Percentiles rank a stretch among this genome's conserved stretches.
Evolutionary conservation across 345 rosid genomes (phyloP).

Genomic region (Gossypium australe): DNA sequence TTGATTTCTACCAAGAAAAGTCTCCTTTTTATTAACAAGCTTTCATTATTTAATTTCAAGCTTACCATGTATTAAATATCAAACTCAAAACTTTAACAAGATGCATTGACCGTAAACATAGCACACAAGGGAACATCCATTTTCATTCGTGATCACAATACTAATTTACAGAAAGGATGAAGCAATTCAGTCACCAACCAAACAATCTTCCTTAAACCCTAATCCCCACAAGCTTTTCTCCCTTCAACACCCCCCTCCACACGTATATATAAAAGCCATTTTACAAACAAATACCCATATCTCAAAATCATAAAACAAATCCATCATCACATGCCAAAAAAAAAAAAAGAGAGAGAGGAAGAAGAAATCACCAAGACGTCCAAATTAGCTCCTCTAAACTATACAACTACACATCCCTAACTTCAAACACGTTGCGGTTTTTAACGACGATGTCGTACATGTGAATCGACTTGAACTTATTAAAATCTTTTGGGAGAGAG

Average conservation of each 20-base stretch:
- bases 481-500: slow-evolving; percentile 70
- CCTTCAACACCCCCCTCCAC: neutral
- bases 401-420: slow-evolving; percentile 37
- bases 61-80: too few species aligned
- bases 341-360: neutral
- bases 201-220: slow-evolving; percentile 7
- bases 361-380: neutral
- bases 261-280: neutral
- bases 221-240: neutral
- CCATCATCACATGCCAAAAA: neutral
- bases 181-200: neutral
- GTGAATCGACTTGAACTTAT: slow-evolving; percentile 60
- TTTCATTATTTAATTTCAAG: neutral
- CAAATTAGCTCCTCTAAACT: neutral
- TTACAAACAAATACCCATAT: neutral
- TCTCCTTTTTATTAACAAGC: neutral
- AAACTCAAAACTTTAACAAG: too few species aligned
- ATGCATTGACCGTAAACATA: neutral
- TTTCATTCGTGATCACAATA: neutral
- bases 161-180: neutral
- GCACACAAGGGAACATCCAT: neutral
- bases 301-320: neutral
- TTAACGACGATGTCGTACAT: slow-evolving; percentile 88
- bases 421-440: slow-evolving; percentile 63
- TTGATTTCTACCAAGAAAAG: too few species aligned